A percentile compares a stretch with the other conserved stretches of the same genome.
Evolutionary conservation across 352 stramenopile species (phyloP).

Genomic region (Globisporangium megalacanthum): DNA sequence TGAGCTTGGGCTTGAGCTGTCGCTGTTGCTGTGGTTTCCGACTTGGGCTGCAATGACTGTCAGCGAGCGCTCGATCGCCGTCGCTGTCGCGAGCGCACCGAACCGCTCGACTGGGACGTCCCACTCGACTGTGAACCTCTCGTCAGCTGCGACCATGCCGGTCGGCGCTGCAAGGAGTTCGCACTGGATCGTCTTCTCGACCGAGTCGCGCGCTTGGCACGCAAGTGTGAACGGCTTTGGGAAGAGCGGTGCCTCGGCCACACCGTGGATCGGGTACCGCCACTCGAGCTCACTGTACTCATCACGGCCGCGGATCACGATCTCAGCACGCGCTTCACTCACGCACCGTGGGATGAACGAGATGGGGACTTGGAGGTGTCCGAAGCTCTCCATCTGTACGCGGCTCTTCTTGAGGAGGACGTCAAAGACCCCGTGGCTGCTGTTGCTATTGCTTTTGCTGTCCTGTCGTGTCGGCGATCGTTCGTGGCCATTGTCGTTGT

Average conservation of each 20-base stretch:
- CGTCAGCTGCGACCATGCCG: conserved; percentile 31
- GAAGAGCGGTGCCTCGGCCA: conserved; percentile 64
- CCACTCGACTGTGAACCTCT: conserved; percentile 54
- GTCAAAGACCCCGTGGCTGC: conserved; percentile 39
- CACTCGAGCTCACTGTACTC: conserved; percentile 70
- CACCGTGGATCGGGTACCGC: conserved; percentile 65
- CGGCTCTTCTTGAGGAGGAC: conserved; percentile 69
- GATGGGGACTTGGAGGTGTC: conserved; percentile 86
- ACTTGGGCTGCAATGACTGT: conserved; percentile 27
- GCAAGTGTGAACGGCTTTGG: conserved; percentile 50
- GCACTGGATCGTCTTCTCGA: conserved; percentile 58
- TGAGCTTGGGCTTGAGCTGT: too few species aligned
- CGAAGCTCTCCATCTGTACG: conserved; percentile 82
- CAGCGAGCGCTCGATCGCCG: conserved; percentile 50
- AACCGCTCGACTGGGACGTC: conserved; percentile 60
- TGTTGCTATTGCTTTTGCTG: neutral
- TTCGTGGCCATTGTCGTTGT: neutral
- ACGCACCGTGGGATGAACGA: conserved; percentile 82
- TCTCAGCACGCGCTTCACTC: conserved; percentile 57
- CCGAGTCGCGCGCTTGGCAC: conserved; percentile 57
- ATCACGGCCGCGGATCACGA: conserved; percentile 61
- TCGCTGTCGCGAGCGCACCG: conserved; percentile 32
- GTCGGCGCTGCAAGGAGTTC: conserved; percentile 51
- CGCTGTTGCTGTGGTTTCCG: neutral
- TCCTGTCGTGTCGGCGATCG: neutral